phyloP scores from a whole-genome alignment of 306 rosid genomes.

The cucumber (Cucumis sativus) region Cucumber_9930_V3 NC_026661.2:19108001-19108500 shows the following conservation, averaged over 20 bases:
- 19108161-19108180: background rate
- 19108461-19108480: too few relatives aligned
- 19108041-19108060: background rate
- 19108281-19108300: background rate
- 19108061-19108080: background rate
- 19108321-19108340: background rate
- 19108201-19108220: background rate
- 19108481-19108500: too few relatives aligned
- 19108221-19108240: background rate
- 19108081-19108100: background rate
- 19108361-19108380: background rate
- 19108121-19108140: background rate
- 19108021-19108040: background rate
- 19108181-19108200: background rate
- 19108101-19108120: background rate
- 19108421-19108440: too few relatives aligned
- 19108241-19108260: background rate
- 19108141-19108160: background rate
- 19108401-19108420: too few relatives aligned
- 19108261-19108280: too few relatives aligned
- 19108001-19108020: background rate
- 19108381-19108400: too few relatives aligned
- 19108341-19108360: background rate
- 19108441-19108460: too few relatives aligned
- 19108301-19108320: too few relatives aligned